Evolutionary conservation across 2,329 filamentous ascomycete species (phyloP), one percentile per base, ranked within the genome.

Genomic region (Lachnellula willkommii): DNA sequence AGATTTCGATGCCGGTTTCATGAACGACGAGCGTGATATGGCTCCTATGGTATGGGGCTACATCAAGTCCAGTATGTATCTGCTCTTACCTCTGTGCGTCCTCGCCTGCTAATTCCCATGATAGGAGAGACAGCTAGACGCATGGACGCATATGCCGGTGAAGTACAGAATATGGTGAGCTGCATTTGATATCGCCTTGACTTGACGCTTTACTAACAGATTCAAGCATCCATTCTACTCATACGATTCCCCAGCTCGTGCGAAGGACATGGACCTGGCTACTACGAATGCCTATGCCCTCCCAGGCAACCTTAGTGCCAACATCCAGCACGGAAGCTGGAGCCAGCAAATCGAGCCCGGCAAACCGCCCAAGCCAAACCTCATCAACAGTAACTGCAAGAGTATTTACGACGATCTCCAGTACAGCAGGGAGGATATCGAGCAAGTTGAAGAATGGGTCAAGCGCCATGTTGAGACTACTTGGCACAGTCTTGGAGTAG

Each of bases 21-120:
- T 92, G 88, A 92, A 89, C 65, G 88, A 92, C 72, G 86, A 89
- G 72, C 79, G 88, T 24, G 89, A 92, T 66, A 91, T 92, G 88
- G 87, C 84, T 1, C 87, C 88, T 8, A 90, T 89, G 84, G 87
- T 92, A 5, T 91, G 88, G 88, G 88, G 60, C 73, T 39, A 68
- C 68, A 43, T 77, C 77, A 53, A 69, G 72, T 11, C 88, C 1
- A 80, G 88, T 3, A 82, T 66, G 76, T 5, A 75, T 81, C 58
- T 83, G 65, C 74, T 20, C 5, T 9, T 32, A 32, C n/a, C 6
- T 24, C 4, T 28, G 28, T n/a, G 39, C 9, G 83, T 45, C 74
- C 69, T 7, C 77, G 83, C 54, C 58, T 82, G 39, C 78, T 79
- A 68, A 80, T 75, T 74, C 78, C 6, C 60, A 81, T 12, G n/a